Evolutionary conservation across 2,329 filamentous ascomycete genomes (phyloP).

Genomic region (Zymoseptoria tritici): DNA sequence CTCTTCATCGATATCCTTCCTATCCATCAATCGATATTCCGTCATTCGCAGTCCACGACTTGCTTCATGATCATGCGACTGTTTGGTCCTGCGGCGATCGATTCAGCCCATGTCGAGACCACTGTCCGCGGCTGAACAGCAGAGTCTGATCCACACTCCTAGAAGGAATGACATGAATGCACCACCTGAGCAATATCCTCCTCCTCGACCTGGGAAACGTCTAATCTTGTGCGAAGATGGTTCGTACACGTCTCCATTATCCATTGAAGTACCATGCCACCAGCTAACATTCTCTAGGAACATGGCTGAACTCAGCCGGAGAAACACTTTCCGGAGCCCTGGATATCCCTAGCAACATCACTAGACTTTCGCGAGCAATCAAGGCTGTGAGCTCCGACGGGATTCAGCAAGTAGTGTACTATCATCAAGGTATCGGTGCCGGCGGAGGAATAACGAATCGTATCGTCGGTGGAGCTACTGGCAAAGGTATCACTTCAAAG

Average conservation of each 20-base stretch:
- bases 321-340: constrained; percentile 38
- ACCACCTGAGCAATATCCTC: neutral
- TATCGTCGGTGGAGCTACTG: constrained; percentile 18
- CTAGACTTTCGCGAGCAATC: constrained; percentile 43
- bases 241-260: constrained; percentile 1
- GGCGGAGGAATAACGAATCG: constrained; percentile 38
- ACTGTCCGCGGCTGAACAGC: constrained; percentile 6
- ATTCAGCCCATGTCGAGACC: constrained; percentile 11
- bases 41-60: neutral
- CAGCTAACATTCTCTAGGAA: constrained; percentile 22
- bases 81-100: neutral
- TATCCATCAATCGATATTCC: neutral
- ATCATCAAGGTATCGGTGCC: constrained; percentile 43
- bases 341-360: constrained; percentile 43
- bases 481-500: no score
- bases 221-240: constrained; percentile 25
- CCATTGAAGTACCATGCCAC: neutral
- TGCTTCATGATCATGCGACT: neutral
- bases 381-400: constrained; percentile 41
- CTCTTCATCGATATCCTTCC: neutral
- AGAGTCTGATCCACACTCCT: constrained; percentile 2
- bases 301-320: constrained; percentile 45
- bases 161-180: neutral
- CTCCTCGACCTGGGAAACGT: constrained; percentile 15
- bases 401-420: constrained; percentile 45